Base-by-base conservation (phyloP, 2,329 filamentous ascomycete species). In the Colletotrichum sp. region DNA sequence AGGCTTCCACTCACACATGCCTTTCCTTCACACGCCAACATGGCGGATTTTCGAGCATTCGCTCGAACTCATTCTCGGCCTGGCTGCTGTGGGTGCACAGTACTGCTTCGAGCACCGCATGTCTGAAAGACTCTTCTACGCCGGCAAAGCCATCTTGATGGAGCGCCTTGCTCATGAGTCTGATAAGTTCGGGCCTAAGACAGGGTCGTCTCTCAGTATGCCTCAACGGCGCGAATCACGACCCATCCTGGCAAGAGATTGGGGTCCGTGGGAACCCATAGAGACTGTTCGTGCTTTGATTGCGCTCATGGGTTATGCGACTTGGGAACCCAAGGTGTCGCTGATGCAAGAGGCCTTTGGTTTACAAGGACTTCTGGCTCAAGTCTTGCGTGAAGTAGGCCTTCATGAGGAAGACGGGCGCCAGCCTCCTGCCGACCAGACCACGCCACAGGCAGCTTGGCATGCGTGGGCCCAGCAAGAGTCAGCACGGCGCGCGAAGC, bases 1-100 rank as follows among this genome's bases (percentile, higher is more conserved):
- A 16, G 84, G 84, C 0, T 86, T 86, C 32, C 84, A 86, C 49
- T 80, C 83, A 0, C 84, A 86, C 34, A 83, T 86, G 81, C 80
- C 82, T 1, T 86, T 86, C 65, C 83, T 86, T 8, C 85, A 86
- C 76, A 74, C 79, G 3, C 83, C 79, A 1, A 86, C 84, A 1
- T 84, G 82, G 82, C 77, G 79, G 9, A 69, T 85, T 7, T 77
- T 78, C 2, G 82, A 84, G 2, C 79, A 80, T 16, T 80, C 84
- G 0, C 71, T 83, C 0, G 84, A 86, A 39, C 67, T 86, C 2
- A 72, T 85, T 0, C 76, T 85, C 9, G 82, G 81, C 0, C 80
- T 86, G 7, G 79, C 81, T 1, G 80, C 84, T 0, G 79, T 86
- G 5, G 84, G 84, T 0, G 84, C 85, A 0, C 84, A 86, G 77